Base-by-base conservation (phyloP, 2,329 filamentous ascomycete genomes). In the Cladosporium phlei region DNA sequence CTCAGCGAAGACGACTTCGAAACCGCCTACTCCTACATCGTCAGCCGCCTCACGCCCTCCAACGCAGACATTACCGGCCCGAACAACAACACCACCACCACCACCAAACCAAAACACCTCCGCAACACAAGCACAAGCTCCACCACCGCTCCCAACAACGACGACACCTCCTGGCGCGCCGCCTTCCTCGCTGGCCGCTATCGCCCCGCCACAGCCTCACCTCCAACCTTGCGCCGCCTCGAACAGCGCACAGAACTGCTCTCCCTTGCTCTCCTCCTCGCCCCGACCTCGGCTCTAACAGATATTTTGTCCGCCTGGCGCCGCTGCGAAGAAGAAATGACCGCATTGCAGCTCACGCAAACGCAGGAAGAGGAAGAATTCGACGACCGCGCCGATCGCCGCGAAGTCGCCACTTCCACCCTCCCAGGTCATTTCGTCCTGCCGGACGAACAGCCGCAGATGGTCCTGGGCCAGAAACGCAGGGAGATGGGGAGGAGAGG, bases 191-290 rank as follows among this genome's bases (percentile, higher is more conserved):
- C 86, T n/a, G 87, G 87, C 12, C 83, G 85, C 50, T 86, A 89
- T 63, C 75, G 80, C 25, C 63, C 66, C 27, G 28, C 56, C 32
- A 51, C 61, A 55, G 27, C 52, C 17, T 75, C 80, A 34, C 80
- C 79, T 24, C 71, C 77, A 12, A 80, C 58, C 11, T 62, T 93
- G 43, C 78, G 86, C 22, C 82, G 87, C 54, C 71, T 93, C 1
- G 85, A 91, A 57, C 87, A 91, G 61, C 80, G 87, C 17, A 86
- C 89, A 61, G 88, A 91, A 57, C 85, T 89, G 28, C 72, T 94
- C 2, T 82, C 85, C 1, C 82, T 85, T 10, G 85, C 88, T 1
- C 72, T 93, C 14, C 77, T 87, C 7, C 77, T 90, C 39, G 86
- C 86, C 0, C 88, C 87, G 1, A 69, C 80, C 0, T 70, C 75